phyloP scores from a whole-genome alignment of 2,329 filamentous ascomycete species.

The Phyllosticta capitalensis region DNA sequence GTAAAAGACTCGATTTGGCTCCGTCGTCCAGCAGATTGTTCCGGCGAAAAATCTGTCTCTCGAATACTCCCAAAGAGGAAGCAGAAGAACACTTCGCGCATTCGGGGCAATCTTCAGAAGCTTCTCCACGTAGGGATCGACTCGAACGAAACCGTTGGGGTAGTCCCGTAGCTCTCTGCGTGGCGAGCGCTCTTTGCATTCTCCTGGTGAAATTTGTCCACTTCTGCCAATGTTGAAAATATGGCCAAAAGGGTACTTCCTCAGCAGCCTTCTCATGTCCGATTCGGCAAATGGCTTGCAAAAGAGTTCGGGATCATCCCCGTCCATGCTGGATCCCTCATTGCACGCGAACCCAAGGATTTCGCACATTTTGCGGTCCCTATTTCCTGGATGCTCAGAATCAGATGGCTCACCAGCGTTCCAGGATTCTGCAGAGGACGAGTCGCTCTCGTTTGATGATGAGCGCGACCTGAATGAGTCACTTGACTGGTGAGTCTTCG shows the following conservation, averaged over 20 bases:
- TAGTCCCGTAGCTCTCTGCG: not conserved
- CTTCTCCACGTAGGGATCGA: not conserved
- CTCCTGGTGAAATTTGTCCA: not conserved
- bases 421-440: not conserved
- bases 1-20: slow-evolving; percentile 29
- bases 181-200: not conserved
- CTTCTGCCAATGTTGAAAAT: slow-evolving; percentile 29
- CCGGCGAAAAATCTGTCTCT: slow-evolving; percentile 30
- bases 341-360: slow-evolving; percentile 17
- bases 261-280: slow-evolving; percentile 25
- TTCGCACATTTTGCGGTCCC: slow-evolving; percentile 13
- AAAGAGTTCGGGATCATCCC: slow-evolving; percentile 2
- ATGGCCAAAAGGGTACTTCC: slow-evolving; percentile 26
- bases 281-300: slow-evolving; percentile 17
- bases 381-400: not conserved
- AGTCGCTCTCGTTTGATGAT: not conserved
- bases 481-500: not conserved
- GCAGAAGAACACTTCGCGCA: slow-evolving; percentile 29
- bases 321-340: slow-evolving; percentile 2
- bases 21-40: slow-evolving; percentile 28
- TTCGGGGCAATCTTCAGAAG: slow-evolving; percentile 15
- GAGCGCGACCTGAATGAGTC: not conserved
- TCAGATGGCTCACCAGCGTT: not conserved
- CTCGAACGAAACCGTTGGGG: not conserved
- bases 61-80: slow-evolving; percentile 32